Evolutionary conservation across 2,329 filamentous ascomycete genomes (phyloP), one percentile per base, ranked within the genome.

Genomic region (Ascochyta viciae-villosae): DNA sequence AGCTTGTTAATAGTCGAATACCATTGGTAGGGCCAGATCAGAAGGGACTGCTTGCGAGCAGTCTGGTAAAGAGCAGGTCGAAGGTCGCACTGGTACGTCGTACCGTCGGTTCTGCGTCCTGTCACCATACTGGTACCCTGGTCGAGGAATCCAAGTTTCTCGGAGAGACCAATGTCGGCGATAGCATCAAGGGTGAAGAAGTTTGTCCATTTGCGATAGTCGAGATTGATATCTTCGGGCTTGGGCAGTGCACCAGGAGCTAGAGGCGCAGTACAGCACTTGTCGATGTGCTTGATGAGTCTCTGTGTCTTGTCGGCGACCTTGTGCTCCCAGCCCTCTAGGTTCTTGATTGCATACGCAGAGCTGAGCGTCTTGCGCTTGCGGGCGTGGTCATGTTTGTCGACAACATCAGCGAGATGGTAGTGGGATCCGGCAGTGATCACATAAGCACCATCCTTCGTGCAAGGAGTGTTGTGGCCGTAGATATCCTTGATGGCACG

Each of bases 111-210:
- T 6, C 71, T 65, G 54, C 81, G 74, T 3, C 77, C 80, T 3
- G 70, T 73, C 34, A 79, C 74, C 8, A 74, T 64, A 54, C 84
- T 82, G 47, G 79, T 68, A 2, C 82, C 83, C 22, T 71, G 66
- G 40, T 84, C 82, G 2, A 85, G 75, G 57, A 84, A 81, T 0
- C 81, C 80, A 1, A 85, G 76, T n/a, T 74, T 76, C 48, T 83
- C 78, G 0, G 76, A 80, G 0, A 85, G 73, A 1, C 82, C 83
- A 65, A 86, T 85, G 49, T 85, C 81, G 15, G 80, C 82, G 46
- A 85, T 85, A 2, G 82, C 83, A 53, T 86, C 83, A 13, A 85
- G 73, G 0, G 81, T 82, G 66, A 85, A 85, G 72, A 82, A 83
- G 67, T 84, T 85, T 23, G 78, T 76, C 79, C 79, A 85, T 6